Base-by-base conservation (phyloP, 305 asterid genomes). In the Plantago rigida region DNA sequence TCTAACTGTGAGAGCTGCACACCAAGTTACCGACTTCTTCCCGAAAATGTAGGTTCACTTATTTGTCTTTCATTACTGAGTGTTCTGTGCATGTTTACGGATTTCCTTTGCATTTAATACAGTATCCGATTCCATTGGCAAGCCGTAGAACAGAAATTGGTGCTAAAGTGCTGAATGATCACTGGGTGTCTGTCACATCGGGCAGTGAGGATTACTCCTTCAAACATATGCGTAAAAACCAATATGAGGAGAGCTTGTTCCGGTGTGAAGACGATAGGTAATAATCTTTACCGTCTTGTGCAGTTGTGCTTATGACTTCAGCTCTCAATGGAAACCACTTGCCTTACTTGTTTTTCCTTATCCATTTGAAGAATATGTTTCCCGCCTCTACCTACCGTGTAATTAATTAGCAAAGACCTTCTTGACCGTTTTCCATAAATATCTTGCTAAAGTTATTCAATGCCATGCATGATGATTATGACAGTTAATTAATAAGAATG, bases 241-340 rank as follows among this genome's bases (percentile, higher is more conserved):
- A 90, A 77, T 94, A 94, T 71, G 99, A 90, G 78, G 97, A 94
- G 73, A 94, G 94, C 79, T 84, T 94, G 89, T 87, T 84, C 62
- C 90, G 95, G 24, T 94, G 99, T 72, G 97, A 90, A 79, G 99
- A 94, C 67, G 99, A 94, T 79, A 84, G 97, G 99, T 90, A 72
- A 63, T 78, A 64, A 61, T 68, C 73, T 13, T 28, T 26, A 1
- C 42, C 12, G n/a, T 28, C 11, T 28, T 15, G 9, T 14, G 24
- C 15, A 13, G 52, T 22, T 26, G 51, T 52, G 67, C 48, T 34
- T 58, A 51, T 59, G 71, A 68, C 47, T 65, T 72, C 63, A 50
- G 19, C 48, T 34, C 67, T 50, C 61, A 36, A 15, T 53, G 47
- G 41, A 66, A 60, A 58, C 28, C 46, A 44, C 63, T 58, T 34